Base-by-base conservation (phyloP, 805 yeast species). In the Priceomyces carsonii region DNA sequence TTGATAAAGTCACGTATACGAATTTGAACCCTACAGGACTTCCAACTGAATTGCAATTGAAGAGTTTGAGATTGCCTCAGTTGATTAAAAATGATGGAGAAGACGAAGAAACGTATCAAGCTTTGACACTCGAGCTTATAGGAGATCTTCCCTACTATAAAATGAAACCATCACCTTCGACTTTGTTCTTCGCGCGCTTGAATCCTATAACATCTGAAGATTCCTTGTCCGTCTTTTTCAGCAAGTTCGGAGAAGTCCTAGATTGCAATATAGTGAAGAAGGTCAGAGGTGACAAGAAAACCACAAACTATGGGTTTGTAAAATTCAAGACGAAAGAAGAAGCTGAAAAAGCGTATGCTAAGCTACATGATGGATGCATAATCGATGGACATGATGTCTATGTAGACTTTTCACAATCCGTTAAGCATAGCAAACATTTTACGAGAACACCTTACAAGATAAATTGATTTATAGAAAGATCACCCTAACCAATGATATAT, bases 401-500 rank as follows among this genome's bases (percentile, higher is more conserved):
- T 40, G 84, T 82, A 27, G 88, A 82, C 52, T 82, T 82, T 61
- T 73, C 82, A 40, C 89, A 82, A 50, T 50, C 55, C n/a, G 44
- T 44, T 3, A 41, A 32, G 25, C 32, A 36, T n/a, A n/a, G n/a
- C n/a, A n/a, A n/a, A n/a, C n/a, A n/a, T n/a, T n/a, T n/a, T n/a
- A n/a, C n/a, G n/a, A n/a, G n/a, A n/a, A n/a, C n/a, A n/a, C n/a
- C n/a, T n/a, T n/a, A n/a, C n/a, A n/a, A n/a, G n/a, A n/a, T n/a
- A n/a, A n/a, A n/a, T n/a, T n/a, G n/a, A n/a, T n/a, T n/a, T n/a
- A n/a, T n/a, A n/a, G n/a, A n/a, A n/a, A n/a, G n/a, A n/a, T n/a
- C n/a, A n/a, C n/a, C n/a, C n/a, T n/a, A n/a, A n/a, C n/a, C n/a
- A n/a, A n/a, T n/a, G n/a, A n/a, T n/a, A n/a, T n/a, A n/a, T n/a